Evolutionary conservation across 1,139 yeast genomes (phyloP).

Genomic region (Debaryomyces singareniensis): DNA sequence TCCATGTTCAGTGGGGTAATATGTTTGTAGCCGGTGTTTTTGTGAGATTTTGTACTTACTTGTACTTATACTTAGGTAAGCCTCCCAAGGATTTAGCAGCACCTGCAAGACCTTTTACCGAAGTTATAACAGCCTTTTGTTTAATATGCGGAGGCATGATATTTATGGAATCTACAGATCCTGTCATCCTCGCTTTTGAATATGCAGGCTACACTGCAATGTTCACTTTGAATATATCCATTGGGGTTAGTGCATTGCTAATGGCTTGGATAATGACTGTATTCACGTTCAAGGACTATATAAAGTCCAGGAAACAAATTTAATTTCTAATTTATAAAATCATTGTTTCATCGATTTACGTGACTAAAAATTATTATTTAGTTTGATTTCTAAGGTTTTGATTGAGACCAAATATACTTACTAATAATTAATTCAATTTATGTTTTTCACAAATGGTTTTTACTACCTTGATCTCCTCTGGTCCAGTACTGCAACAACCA

Average conservation of each 20-base stretch:
- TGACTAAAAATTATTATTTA: too few species aligned
- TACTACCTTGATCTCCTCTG: conserved; percentile 26
- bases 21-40: conserved; percentile 72
- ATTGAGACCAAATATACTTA: not conserved
- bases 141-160: conserved; percentile 83
- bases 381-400: not conserved
- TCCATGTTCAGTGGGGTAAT: conserved; percentile 91
- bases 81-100: conserved; percentile 31
- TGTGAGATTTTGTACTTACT: conserved; percentile 65
- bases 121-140: conserved; percentile 69
- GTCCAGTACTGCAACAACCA: conserved; percentile 55
- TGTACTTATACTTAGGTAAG: conserved; percentile 51
- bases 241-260: conserved; percentile 70
- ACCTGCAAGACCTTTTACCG: conserved; percentile 67
- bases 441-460: not conserved
- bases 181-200: conserved; percentile 74
- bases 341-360: too few species aligned
- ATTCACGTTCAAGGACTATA: conserved; percentile 56
- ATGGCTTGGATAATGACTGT: conserved; percentile 88
- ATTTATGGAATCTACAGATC: conserved; percentile 88
- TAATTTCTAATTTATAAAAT: not conserved
- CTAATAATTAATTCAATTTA: not conserved
- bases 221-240: conserved; percentile 83
- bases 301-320: conserved; percentile 13
- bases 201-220: conserved; percentile 81